Evolutionary conservation across 306 rosid species (phyloP), one percentile per base, ranked within the genome.

Genomic region (Lathyrus tuberosus): DNA sequence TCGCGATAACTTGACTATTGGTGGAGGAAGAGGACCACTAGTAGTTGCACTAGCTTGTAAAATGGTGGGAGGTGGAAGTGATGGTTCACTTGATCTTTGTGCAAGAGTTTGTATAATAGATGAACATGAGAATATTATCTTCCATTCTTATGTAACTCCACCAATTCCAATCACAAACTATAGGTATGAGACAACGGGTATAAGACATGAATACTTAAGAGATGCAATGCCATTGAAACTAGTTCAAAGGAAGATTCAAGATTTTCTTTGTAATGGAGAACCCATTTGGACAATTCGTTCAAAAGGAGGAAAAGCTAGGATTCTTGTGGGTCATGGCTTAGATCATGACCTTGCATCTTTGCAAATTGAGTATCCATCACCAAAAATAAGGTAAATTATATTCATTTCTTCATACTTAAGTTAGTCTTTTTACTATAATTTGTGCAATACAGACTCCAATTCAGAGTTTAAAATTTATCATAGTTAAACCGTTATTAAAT

Each of bases 41-140:
- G 91, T 81, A 40, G 88, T 95, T 67, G 99, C 97, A 72, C 79
- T 95, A 41, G 92, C 92, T 73, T 91, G 99, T 85, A 95, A 87
- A 76, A 88, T 87, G 96, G 97, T 95, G 28, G 99, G 97, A 2
- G 99, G 96, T 7, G 97, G 99, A 75, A 75, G 88, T 40, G 99
- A 91, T 78, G 96, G 96, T 14, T 86, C 96, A 53, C 62, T 95
- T 0, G 99, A 95, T 73, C 70, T 95, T 1, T 91, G 97, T 74
- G 99, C 86, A 47, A 86, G 91, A 84, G 80, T 95, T 33, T 95
- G 97, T 86, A 79, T 95, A 58, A 80, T 77, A 28, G 97, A 95
- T 76, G 95, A 91, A 49, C 56, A 57, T 5, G 99, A 95, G 58
- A 95, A 86, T 78, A 79, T 95, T 44, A 82, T 95, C 65, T 89